phyloP scores from a whole-genome alignment of 345 rosid species.

The Kandelia obovata region DNA sequence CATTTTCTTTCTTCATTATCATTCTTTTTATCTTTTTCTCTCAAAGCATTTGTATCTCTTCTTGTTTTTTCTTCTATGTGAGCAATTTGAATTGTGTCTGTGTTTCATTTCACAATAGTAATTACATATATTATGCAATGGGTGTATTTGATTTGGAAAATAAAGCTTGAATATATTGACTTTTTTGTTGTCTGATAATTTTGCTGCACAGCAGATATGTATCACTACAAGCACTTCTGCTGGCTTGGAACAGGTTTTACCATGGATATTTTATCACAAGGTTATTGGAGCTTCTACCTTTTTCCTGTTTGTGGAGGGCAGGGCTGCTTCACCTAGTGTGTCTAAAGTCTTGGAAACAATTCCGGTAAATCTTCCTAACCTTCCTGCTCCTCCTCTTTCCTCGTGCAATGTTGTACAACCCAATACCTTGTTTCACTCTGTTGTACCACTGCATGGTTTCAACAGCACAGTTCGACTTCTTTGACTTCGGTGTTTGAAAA shows the following conservation, averaged over 20 bases:
- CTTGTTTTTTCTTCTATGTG: not conserved
- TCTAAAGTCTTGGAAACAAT: conserved; percentile 71
- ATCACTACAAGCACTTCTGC: conserved; percentile 89
- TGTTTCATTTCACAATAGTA: not conserved
- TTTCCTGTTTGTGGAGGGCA: conserved; percentile 91
- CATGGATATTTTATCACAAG: conserved; percentile 90
- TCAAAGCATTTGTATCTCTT: not conserved
- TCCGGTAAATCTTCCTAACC: conserved; percentile 46
- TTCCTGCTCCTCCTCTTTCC: not conserved
- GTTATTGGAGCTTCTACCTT: conserved; percentile 83
- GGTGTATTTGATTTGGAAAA: not conserved
- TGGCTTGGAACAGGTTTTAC: conserved; percentile 80
- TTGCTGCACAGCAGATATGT: conserved; percentile 52
- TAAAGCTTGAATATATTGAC: not conserved
- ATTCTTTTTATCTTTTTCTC: not conserved
- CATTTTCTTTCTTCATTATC: too few relatives aligned
- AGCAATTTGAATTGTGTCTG: not conserved
- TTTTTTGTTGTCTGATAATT: not conserved
- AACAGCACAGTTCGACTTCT: conserved; percentile 10
- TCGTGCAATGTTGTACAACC: not conserved
- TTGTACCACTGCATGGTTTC: conserved; percentile 5
- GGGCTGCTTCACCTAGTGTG: conserved; percentile 70
- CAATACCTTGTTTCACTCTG: not conserved
- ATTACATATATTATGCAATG: not conserved
- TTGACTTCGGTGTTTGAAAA: not conserved